These are phyloP conservation scores for Purpureocillium takamizusanense DNA, from an alignment of 2,329 filamentous ascomycete genomes.

Conservation along the genomic window DNA sequence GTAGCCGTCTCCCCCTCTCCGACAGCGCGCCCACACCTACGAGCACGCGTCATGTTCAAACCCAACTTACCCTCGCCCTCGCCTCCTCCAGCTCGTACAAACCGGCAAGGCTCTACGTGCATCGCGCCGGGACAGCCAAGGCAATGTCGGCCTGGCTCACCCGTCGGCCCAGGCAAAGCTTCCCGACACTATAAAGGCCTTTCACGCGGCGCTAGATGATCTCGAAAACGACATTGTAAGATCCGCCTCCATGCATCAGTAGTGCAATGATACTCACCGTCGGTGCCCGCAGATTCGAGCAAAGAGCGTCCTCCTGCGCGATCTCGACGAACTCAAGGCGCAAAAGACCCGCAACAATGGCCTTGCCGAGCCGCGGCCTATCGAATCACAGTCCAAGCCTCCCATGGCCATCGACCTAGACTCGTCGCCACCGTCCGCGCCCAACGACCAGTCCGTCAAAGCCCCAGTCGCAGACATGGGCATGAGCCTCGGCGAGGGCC, in stretches of 20 bases:
- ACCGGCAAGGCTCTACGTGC: constrained; percentile 47
- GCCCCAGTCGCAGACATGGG: constrained; percentile 48
- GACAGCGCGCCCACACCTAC: not conserved
- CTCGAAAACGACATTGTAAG: constrained; percentile 49
- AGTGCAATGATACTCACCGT: not conserved
- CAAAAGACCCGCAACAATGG: constrained; percentile 16
- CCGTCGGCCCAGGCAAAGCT: constrained; percentile 30
- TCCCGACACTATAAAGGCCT: constrained; percentile 35
- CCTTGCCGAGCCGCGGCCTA: constrained; percentile 13
- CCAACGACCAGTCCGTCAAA: constrained; percentile 21
- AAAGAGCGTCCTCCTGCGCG: constrained; percentile 46
- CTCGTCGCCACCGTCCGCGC: constrained; percentile 19
- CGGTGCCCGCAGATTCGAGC: constrained; percentile 25
- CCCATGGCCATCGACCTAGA: constrained; percentile 27
- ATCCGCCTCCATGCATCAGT: not conserved
- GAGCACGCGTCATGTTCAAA: not conserved
- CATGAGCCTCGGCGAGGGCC: constrained; percentile 27
- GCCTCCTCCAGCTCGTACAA: constrained; percentile 40
- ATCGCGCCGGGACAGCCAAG: constrained; percentile 35
- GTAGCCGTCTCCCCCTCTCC: constrained; percentile 12
- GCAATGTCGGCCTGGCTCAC: constrained; percentile 22
- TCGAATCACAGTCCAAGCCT: constrained; percentile 25
- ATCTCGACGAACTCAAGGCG: constrained; percentile 33
- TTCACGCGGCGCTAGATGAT: constrained; percentile 46
- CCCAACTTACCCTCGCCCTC: constrained; percentile 3